phyloP scores from a whole-genome alignment of 2,329 filamentous ascomycete species.

The Paracorniculantispora psalliotae region DNA sequence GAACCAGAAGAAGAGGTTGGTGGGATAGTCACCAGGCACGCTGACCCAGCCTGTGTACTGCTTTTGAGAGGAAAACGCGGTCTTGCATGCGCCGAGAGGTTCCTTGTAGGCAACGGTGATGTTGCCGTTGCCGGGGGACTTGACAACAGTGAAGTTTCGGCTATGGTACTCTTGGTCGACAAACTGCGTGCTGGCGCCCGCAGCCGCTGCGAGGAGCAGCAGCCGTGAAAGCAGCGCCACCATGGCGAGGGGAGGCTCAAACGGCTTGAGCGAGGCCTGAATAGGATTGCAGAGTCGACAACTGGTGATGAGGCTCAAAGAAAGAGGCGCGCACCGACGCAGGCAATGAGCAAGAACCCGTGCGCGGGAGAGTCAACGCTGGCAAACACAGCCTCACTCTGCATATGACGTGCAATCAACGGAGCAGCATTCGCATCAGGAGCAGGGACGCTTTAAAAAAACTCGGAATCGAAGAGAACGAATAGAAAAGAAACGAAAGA shows the following conservation, averaged over 20 bases:
- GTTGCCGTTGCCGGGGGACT: constrained; percentile 56
- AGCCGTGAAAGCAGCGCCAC: constrained; percentile 1
- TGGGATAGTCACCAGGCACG: constrained; percentile 50
- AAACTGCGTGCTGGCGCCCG: constrained; percentile 31
- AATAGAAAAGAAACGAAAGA: too few relatives aligned
- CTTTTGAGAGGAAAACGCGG: constrained; percentile 58
- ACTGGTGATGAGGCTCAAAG: neutral
- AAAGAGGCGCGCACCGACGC: too few relatives aligned
- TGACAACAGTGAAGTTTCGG: constrained; percentile 49
- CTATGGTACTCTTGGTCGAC: constrained; percentile 24
- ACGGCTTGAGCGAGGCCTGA: neutral
- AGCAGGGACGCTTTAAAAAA: too few relatives aligned
- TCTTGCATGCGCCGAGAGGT: constrained; percentile 56
- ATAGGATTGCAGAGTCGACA: neutral
- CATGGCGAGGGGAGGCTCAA: neutral
- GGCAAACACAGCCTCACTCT: too few relatives aligned
- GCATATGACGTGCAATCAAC: too few relatives aligned
- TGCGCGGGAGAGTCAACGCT: too few relatives aligned
- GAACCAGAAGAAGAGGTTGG: constrained; percentile 50
- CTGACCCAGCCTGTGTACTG: constrained; percentile 68
- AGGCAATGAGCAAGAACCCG: too few relatives aligned
- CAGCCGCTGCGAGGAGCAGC: constrained; percentile 18
- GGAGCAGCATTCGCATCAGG: too few relatives aligned
- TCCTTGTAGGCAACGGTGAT: constrained; percentile 66
- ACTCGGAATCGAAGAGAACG: too few relatives aligned